phyloP scores from a whole-genome alignment of 345 rosid genomes.

The Rhizophora mangle region DNA sequence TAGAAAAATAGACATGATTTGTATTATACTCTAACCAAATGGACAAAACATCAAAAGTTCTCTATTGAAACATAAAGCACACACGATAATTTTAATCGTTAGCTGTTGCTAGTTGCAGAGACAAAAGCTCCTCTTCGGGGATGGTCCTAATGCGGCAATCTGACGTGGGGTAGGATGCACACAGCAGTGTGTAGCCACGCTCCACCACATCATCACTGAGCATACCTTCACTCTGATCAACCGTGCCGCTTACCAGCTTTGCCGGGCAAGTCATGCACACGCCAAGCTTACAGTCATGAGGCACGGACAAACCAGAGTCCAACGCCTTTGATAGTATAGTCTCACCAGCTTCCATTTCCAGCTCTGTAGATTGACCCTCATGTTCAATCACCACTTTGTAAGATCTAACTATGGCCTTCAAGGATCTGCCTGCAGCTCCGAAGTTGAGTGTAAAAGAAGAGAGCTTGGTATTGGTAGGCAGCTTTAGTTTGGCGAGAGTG shows the following conservation, averaged over 20 bases:
- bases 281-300: slow-evolving; percentile 92
- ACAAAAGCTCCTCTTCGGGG: slow-evolving; percentile 85
- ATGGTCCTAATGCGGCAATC: slow-evolving; percentile 81
- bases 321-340: slow-evolving; percentile 77
- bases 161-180: slow-evolving; percentile 75
- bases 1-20: no score
- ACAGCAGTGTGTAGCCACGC: slow-evolving; percentile 74
- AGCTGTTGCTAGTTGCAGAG: slow-evolving; percentile 83
- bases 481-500: slow-evolving; percentile 40
- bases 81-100: slow-evolving; percentile 45
- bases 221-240: slow-evolving; percentile 98
- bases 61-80: not conserved
- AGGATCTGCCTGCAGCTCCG: slow-evolving; percentile 10
- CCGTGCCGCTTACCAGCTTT: slow-evolving; percentile 55
- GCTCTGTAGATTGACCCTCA: slow-evolving; percentile 58
- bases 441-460: slow-evolving; percentile 26
- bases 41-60: slow-evolving; percentile 5
- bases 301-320: slow-evolving; percentile 67
- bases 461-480: slow-evolving; percentile 12
- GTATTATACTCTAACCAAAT: not conserved
- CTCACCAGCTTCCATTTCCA: slow-evolving; percentile 87
- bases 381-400: slow-evolving; percentile 83
- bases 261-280: slow-evolving; percentile 99
- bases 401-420: slow-evolving; percentile 31
- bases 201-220: slow-evolving; percentile 95